These are phyloP conservation scores for Huntiella moniliformis DNA, from an alignment of 2,329 filamentous ascomycete genomes.

Conservation along the genomic window DNA sequence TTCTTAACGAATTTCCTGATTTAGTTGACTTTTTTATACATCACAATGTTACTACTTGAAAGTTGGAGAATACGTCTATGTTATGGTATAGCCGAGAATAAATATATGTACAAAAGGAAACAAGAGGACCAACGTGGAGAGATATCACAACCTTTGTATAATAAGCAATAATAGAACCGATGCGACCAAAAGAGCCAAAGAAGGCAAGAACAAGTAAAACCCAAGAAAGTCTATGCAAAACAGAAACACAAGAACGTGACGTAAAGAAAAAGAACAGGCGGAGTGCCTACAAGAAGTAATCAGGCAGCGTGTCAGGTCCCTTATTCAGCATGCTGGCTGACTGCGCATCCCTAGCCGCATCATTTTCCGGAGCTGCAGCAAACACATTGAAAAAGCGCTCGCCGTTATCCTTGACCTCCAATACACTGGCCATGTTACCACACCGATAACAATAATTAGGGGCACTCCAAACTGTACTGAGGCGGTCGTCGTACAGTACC, in stretches of 20 bases:
- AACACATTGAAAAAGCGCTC: conserved; percentile 97
- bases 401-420: conserved; percentile 85
- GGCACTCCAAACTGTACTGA: conserved; percentile 96
- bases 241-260: background rate
- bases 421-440: conserved; percentile 89
- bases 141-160: too few relatives aligned
- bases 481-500: conserved; percentile 80
- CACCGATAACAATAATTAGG: conserved; percentile 93
- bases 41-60: too few relatives aligned
- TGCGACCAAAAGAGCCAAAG: too few relatives aligned
- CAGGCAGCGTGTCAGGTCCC: conserved; percentile 44
- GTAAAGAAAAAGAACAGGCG: conserved; percentile 57
- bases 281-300: conserved; percentile 49
- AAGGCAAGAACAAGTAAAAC: too few relatives aligned
- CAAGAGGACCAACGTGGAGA: too few relatives aligned
- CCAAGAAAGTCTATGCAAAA: too few relatives aligned
- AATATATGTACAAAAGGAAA: too few relatives aligned
- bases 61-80: too few relatives aligned
- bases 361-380: conserved; percentile 89
- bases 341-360: conserved; percentile 72
- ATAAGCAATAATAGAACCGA: too few relatives aligned
- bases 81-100: too few relatives aligned
- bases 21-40: background rate
- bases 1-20: conserved; percentile 9
- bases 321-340: conserved; percentile 53